These are phyloP conservation scores for Epichloe scottii DNA, from an alignment of 2,329 filamentous ascomycete genomes.

Conservation along the genomic window DNA sequence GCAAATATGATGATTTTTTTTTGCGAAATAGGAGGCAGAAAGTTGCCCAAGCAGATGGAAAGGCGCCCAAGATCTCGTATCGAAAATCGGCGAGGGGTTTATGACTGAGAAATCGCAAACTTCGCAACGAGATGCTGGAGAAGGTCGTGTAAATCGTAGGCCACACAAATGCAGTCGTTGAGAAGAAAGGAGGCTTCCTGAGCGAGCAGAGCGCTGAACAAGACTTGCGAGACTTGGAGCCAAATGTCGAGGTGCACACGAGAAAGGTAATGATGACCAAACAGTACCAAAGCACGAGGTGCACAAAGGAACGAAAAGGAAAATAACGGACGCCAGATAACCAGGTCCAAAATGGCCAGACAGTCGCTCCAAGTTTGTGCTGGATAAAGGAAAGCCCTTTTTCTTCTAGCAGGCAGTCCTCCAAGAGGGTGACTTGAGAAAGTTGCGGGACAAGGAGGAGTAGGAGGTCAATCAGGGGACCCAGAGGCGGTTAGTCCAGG, in stretches of 20 bases:
- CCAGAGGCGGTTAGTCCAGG: conserved; percentile 6
- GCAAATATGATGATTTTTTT: conserved; percentile 1
- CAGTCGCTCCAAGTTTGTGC: conserved; percentile 5
- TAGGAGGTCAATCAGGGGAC: conserved; percentile 7
- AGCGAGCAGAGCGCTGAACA: not conserved
- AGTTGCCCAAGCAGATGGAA: not conserved
- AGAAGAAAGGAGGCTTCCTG: not conserved
- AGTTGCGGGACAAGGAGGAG: conserved; percentile 6
- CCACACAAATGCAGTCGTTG: not conserved
- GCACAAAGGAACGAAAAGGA: conserved; percentile 2
- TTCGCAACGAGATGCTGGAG: not conserved
- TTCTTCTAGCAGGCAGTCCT: conserved; percentile 4
- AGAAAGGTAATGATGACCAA: conserved; percentile 1
- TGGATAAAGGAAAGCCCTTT: conserved; percentile 4
- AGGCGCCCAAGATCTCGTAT: not conserved
- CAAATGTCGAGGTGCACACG: conserved; percentile 1
- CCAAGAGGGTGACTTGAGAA: conserved; percentile 6
- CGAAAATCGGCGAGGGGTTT: not conserved
- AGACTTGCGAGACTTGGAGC: conserved; percentile 3
- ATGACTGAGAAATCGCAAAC: not conserved
- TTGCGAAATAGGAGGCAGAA: not conserved
- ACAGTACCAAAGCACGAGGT: conserved; percentile 3
- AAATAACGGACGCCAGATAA: conserved; percentile 4
- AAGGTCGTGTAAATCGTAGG: conserved; percentile 1
- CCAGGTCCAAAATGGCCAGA: conserved; percentile 4